phyloP scores from a whole-genome alignment of 768 basidiomycete species.

The Trametes cubensis region DNA sequence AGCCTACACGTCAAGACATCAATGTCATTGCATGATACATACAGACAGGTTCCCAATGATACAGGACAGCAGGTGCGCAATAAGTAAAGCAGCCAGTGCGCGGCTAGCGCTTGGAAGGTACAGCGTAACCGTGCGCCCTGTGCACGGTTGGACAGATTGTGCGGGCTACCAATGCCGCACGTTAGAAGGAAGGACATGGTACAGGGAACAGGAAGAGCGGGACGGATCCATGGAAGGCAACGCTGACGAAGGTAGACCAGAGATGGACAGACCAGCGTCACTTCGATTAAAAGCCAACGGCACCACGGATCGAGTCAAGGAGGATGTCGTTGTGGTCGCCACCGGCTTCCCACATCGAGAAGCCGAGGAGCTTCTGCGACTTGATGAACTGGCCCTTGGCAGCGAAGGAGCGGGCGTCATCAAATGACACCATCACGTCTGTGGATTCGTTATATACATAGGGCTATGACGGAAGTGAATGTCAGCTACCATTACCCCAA shows the following conservation, averaged over 20 bases:
- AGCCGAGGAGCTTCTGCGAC: conserved; percentile 56
- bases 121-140: neutral
- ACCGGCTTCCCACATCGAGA: conserved; percentile 73
- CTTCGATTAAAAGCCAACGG: conserved; percentile 21
- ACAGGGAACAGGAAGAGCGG: neutral
- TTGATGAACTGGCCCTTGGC: conserved; percentile 66
- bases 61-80: neutral
- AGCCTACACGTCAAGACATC: neutral
- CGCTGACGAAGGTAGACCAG: neutral
- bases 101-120: neutral
- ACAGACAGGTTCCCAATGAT: neutral
- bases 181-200: neutral
- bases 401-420: conserved; percentile 59
- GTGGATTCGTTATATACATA: conserved; percentile 62
- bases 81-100: neutral
- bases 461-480: conserved; percentile 45
- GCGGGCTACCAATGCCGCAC: conserved; percentile 1
- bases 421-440: conserved; percentile 65
- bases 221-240: neutral
- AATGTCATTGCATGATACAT: neutral
- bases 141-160: neutral
- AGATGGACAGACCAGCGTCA: neutral
- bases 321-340: conserved; percentile 66
- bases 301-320: conserved; percentile 54
- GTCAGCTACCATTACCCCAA: too few relatives aligned